Evolutionary conservation across 2,329 filamentous ascomycete species (phyloP).

Genomic region (Talaromyces atroroseus): DNA sequence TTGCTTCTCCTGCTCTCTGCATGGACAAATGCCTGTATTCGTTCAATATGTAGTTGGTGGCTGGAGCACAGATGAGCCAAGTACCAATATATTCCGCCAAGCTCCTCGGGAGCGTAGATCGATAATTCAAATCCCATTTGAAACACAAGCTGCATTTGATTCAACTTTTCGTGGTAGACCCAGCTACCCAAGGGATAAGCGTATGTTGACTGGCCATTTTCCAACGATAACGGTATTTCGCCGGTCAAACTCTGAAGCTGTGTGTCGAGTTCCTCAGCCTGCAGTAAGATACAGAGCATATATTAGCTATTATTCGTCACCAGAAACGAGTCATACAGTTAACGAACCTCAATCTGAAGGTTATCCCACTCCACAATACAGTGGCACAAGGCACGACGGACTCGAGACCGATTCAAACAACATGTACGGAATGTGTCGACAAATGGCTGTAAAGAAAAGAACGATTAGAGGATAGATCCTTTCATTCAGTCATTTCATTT

Average conservation of each 20-base stretch:
- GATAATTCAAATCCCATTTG: slow-evolving; percentile 93
- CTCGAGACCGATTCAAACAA: slow-evolving; percentile 84
- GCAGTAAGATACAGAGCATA: background rate
- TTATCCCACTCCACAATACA: slow-evolving; percentile 76
- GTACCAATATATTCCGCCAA: slow-evolving; percentile 88
- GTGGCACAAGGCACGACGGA: slow-evolving; percentile 85
- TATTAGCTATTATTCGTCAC: background rate
- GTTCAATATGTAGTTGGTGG: slow-evolving; percentile 63
- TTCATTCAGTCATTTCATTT: background rate
- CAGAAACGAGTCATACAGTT: background rate
- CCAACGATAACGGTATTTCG: slow-evolving; percentile 55
- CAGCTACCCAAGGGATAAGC: slow-evolving; percentile 77
- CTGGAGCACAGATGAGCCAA: slow-evolving; percentile 67
- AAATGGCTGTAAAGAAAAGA: slow-evolving; percentile 53
- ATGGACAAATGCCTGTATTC: slow-evolving; percentile 62
- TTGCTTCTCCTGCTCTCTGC: slow-evolving; percentile 27
- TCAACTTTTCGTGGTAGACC: slow-evolving; percentile 86
- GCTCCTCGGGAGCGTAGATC: slow-evolving; percentile 79
- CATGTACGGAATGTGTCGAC: slow-evolving; percentile 77
- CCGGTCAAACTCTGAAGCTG: slow-evolving; percentile 57
- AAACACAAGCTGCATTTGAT: slow-evolving; percentile 77
- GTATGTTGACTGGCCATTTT: slow-evolving; percentile 53
- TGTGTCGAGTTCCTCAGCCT: slow-evolving; percentile 65
- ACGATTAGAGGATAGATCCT: background rate
- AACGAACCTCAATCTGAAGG: slow-evolving; percentile 66